These are phyloP conservation scores for Malassezia furfur DNA, from an alignment of 1,284 basidiomycete genomes.

Conservation along the genomic window DNA sequence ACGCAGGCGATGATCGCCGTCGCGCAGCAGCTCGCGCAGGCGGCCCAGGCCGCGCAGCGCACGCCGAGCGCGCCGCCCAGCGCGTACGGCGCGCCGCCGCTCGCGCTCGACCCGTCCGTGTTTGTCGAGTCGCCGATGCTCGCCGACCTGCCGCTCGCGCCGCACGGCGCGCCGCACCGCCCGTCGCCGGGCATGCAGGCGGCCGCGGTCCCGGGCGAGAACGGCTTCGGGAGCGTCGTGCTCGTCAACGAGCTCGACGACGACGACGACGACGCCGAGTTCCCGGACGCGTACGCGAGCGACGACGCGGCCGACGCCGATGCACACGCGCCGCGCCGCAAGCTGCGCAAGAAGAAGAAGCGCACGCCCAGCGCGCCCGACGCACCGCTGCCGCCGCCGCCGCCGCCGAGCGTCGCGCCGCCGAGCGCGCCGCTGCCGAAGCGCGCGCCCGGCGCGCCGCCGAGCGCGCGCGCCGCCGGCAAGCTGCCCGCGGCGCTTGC, in stretches of 20 bases:
- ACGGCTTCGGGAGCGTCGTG: slow-evolving; percentile 30
- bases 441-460: slow-evolving; percentile 41
- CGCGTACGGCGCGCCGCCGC: slow-evolving; percentile 7
- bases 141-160: slow-evolving; percentile 23
- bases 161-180: slow-evolving; percentile 1
- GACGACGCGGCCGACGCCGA: slow-evolving; percentile 22
- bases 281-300: slow-evolving; percentile 32
- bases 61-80: neutral
- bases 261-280: slow-evolving; percentile 23
- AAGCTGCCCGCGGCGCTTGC: slow-evolving; percentile 61
- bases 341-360: slow-evolving; percentile 54
- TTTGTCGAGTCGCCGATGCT: slow-evolving; percentile 39
- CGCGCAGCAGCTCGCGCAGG: slow-evolving; percentile 46
- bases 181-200: slow-evolving; percentile 8
- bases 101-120: slow-evolving; percentile 41
- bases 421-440: slow-evolving; percentile 34
- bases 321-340: slow-evolving; percentile 15
- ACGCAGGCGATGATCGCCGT: slow-evolving; percentile 48
- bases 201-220: neutral
- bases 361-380: slow-evolving; percentile 37
- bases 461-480: slow-evolving; percentile 60
- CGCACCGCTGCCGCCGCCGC: slow-evolving; percentile 31
- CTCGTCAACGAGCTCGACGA: slow-evolving; percentile 44
- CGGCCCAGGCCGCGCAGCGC: slow-evolving; percentile 41
- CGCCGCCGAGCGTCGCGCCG: slow-evolving; percentile 44